Percentiles rank a stretch among this genome's conserved stretches.
Conservation (phyloP, 2,329 filamentous ascomycete genomes). For the Scedosporium aurantiacum region DNA sequence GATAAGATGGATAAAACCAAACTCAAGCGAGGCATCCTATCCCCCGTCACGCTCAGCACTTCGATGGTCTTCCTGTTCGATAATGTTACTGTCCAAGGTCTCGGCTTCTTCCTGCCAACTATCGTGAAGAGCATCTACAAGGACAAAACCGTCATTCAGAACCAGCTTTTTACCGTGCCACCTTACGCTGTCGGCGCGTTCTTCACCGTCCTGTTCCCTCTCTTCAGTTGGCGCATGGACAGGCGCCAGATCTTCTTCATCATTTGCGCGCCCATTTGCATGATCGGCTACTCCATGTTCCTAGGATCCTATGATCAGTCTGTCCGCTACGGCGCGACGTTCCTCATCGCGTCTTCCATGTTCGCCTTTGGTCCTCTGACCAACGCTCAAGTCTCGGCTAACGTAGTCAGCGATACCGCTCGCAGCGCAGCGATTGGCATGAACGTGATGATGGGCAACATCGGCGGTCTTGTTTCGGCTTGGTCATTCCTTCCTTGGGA, state of each 20-base stretch:
- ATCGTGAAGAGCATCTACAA: conserved; percentile 57
- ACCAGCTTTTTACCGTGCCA: conserved; percentile 55
- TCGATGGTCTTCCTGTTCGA: conserved; percentile 50
- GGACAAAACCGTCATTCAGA: conserved; percentile 38
- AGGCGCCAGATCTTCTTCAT: conserved; percentile 45
- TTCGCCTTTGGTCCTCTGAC: conserved; percentile 51
- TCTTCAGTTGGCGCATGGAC: conserved; percentile 43
- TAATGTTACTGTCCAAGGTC: conserved; percentile 56
- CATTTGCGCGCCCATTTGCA: conserved; percentile 41
- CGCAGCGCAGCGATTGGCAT: conserved; percentile 50
- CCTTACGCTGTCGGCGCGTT: conserved; percentile 53
- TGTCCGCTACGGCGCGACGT: conserved; percentile 52
- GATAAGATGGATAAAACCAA: conserved; percentile 49
- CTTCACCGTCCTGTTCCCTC: conserved; percentile 46
- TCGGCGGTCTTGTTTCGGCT: conserved; percentile 51
- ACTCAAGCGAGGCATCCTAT: conserved; percentile 46
- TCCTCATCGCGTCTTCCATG: conserved; percentile 48
- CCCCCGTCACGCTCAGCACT: conserved; percentile 43
- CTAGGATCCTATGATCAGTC: conserved; percentile 33
- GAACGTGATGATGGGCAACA: conserved; percentile 52
- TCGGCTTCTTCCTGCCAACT: conserved; percentile 55
- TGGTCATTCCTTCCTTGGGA: conserved; percentile 56
- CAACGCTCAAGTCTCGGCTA: conserved; percentile 52
- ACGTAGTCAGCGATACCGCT: conserved; percentile 55
- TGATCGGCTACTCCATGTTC: conserved; percentile 55